Percentiles rank a stretch among this genome's conserved stretches.
phyloP scores from a whole-genome alignment of 306 rosid genomes.

The Mimosa pudica region DNA sequence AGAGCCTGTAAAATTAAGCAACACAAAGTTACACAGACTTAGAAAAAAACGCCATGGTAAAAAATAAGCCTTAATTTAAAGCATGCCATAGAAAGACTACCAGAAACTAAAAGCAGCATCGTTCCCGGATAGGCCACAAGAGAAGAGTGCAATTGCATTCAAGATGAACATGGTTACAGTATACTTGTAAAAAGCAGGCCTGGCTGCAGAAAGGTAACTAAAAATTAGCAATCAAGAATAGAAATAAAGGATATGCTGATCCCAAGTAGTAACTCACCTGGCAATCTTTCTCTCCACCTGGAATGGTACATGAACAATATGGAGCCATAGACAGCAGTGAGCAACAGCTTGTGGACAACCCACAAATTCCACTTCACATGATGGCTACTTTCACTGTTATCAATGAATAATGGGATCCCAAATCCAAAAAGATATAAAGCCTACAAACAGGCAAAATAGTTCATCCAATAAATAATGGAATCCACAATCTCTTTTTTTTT shows the following conservation, averaged over 20 bases:
- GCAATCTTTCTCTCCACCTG: constrained; percentile 87
- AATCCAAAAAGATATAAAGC: constrained; percentile 78
- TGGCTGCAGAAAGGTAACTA: constrained; percentile 59
- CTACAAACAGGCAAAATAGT: constrained; percentile 42
- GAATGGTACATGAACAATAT: constrained; percentile 89
- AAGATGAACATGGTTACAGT: constrained; percentile 65
- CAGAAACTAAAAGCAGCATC: constrained; percentile 84
- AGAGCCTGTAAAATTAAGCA: constrained; percentile 57
- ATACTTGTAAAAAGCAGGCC: constrained; percentile 91
- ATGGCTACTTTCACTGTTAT: constrained; percentile 48
- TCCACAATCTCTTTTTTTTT: background rate
- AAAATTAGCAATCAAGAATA: constrained; percentile 30
- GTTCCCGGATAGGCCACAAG: constrained; percentile 70
- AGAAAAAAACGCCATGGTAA: constrained; percentile 36
- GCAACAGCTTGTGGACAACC: constrained; percentile 79
- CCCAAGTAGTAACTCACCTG: constrained; percentile 54
- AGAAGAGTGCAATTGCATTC: constrained; percentile 63
- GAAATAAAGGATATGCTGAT: constrained; percentile 10
- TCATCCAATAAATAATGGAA: constrained; percentile 19
- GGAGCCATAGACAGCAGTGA: constrained; percentile 68
- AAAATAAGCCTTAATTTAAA: constrained; percentile 5
- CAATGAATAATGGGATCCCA: constrained; percentile 77
- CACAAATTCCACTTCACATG: constrained; percentile 79
- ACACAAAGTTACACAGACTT: constrained; percentile 7
- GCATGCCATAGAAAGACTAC: constrained; percentile 39